Evolutionary conservation across 2,329 filamentous ascomycete species (phyloP).

Genomic region (Botrytis tulipae): DNA sequence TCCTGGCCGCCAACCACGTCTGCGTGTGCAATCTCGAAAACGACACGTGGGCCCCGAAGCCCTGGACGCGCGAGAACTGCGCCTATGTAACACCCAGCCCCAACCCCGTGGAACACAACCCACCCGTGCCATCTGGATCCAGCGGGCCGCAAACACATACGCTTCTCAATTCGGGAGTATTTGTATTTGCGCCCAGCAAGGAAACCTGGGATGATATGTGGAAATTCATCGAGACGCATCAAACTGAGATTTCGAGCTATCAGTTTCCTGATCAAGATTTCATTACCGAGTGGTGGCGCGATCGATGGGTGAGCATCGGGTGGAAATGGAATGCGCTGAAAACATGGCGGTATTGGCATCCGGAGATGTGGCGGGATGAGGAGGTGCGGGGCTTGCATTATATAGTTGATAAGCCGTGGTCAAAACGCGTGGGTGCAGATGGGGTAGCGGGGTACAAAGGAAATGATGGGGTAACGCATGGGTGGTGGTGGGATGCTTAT

Average conservation of each 20-base stretch:
- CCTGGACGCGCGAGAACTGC: conserved; percentile 61
- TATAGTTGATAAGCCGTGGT: neutral
- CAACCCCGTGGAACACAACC: too few species aligned
- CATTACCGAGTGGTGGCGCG: conserved; percentile 52
- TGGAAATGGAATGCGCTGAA: conserved; percentile 45
- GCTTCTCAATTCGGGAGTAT: conserved; percentile 52
- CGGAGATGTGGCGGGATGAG: conserved; percentile 41
- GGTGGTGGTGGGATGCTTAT: conserved; percentile 4
- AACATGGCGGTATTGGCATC: conserved; percentile 7
- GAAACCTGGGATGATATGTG: conserved; percentile 40
- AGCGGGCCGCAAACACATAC: conserved; percentile 37
- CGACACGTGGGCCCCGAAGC: conserved; percentile 62
- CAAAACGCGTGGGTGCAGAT: neutral
- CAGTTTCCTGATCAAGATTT: conserved; percentile 58
- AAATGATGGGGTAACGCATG: neutral
- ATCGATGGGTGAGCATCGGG: conserved; percentile 53
- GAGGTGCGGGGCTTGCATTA: neutral
- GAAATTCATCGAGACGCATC: conserved; percentile 26
- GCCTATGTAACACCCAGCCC: conserved; percentile 44
- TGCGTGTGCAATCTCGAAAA: conserved; percentile 77
- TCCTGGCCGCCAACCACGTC: conserved; percentile 71
- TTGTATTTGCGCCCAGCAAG: conserved; percentile 50
- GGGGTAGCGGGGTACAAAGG: neutral
- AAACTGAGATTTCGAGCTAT: conserved; percentile 36
- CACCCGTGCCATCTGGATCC: neutral